These are phyloP conservation scores for Chytridium lagenaria DNA, from an alignment of 371 early-diverging fungal species.

Conservation along the genomic window DNA sequence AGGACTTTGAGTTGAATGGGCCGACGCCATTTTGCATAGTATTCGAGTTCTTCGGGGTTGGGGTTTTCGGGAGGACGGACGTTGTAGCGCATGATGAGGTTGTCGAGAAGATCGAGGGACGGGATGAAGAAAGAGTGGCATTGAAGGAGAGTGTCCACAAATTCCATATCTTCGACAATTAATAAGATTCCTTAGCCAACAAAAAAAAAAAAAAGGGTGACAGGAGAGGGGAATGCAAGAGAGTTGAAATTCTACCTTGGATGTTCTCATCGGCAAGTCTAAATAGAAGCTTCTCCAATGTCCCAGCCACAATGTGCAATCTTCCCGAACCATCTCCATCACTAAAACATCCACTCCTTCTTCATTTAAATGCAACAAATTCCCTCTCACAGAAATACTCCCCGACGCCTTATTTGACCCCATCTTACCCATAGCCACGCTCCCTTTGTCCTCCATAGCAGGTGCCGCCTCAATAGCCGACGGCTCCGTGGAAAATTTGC, in stretches of 20 bases:
- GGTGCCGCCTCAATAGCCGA: no score
- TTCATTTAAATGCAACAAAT: slow-evolving; percentile 31
- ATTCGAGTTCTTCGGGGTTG: slow-evolving; percentile 57
- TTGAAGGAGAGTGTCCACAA: slow-evolving; percentile 64
- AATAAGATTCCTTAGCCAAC: no score
- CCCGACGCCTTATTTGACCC: no score
- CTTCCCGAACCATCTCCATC: slow-evolving; percentile 59
- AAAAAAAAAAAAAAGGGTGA: background rate
- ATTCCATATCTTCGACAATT: slow-evolving; percentile 73
- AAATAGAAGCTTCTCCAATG: slow-evolving; percentile 59
- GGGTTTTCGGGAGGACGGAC: slow-evolving; percentile 41
- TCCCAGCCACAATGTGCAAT: slow-evolving; percentile 65
- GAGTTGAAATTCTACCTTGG: slow-evolving; percentile 52
- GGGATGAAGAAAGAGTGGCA: slow-evolving; percentile 65
- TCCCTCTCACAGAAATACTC: slow-evolving; percentile 33
- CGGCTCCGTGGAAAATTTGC: slow-evolving; percentile 25
- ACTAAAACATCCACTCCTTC: slow-evolving; percentile 52
- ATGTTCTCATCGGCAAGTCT: slow-evolving; percentile 65
- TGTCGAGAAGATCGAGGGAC: slow-evolving; percentile 58
- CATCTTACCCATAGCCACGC: no score
- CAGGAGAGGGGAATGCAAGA: background rate
- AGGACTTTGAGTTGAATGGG: slow-evolving; percentile 71
- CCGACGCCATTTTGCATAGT: slow-evolving; percentile 67
- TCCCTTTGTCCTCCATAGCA: no score
- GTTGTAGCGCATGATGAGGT: slow-evolving; percentile 63